A percentile compares a stretch with the other conserved stretches of the same genome.
Evolutionary conservation across 1,284 basidiomycete species (phyloP).

Genomic region (Lignosus rhinocerotis): DNA sequence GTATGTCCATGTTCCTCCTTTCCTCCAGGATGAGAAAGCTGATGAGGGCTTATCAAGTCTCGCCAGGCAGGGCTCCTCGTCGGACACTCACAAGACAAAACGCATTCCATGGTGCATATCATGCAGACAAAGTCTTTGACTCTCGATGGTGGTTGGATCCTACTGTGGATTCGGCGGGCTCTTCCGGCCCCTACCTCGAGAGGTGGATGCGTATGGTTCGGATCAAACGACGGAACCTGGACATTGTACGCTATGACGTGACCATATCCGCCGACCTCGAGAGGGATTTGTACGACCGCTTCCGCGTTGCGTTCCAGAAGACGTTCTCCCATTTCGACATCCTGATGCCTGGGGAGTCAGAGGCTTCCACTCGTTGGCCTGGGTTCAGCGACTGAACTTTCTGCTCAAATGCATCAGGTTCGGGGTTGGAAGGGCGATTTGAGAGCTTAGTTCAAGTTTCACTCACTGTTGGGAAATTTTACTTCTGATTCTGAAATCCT

Average conservation of each 20-base stretch:
- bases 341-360: not conserved
- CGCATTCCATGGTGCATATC: not conserved
- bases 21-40: too few relatives aligned
- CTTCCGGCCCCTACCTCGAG: not conserved
- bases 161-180: not conserved
- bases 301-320: not conserved
- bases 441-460: too few relatives aligned
- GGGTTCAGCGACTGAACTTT: not conserved
- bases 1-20: too few relatives aligned
- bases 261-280: not conserved
- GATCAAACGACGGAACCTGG: not conserved
- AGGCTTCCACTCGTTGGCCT: not conserved
- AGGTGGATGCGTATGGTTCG: not conserved
- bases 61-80: too few relatives aligned
- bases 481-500: too few relatives aligned
- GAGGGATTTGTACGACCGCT: not conserved
- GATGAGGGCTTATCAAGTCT: too few relatives aligned
- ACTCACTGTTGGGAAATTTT: too few relatives aligned
- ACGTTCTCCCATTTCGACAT: not conserved
- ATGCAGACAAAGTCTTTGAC: not conserved
- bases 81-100: not conserved
- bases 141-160: not conserved
- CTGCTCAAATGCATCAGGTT: too few relatives aligned
- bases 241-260: not conserved
- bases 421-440: too few relatives aligned